Conservation (phyloP, 768 basidiomycete species). For the Tulasnella sp. region DNA sequence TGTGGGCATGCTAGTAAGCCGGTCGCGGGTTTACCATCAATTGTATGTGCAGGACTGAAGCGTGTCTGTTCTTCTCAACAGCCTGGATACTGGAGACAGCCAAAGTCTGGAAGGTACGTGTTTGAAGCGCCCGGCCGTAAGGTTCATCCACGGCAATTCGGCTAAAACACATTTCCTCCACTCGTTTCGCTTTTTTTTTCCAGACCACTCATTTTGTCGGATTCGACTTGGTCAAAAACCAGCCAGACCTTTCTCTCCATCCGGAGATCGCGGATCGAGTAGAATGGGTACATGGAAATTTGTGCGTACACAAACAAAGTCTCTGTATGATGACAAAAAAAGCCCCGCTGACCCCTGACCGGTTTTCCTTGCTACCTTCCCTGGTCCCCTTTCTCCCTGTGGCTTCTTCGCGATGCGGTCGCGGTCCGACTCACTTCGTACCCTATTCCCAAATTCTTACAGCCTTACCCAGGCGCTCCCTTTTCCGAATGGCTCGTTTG, state of each 20-base stretch:
- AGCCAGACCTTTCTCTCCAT: constrained; percentile 14
- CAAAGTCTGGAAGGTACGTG: constrained; percentile 25
- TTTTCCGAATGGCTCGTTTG: constrained; percentile 16
- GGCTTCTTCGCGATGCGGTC: neutral
- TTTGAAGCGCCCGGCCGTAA: neutral
- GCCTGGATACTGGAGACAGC: constrained; percentile 17
- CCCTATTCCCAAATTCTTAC: neutral
- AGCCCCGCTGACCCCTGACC: neutral
- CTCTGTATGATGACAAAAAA: constrained; percentile 2
- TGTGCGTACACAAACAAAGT: constrained; percentile 17
- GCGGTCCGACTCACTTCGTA: neutral
- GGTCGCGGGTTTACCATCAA: neutral
- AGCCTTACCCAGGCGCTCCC: constrained; percentile 4
- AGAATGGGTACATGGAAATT: constrained; percentile 25
- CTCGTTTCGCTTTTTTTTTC: neutral
- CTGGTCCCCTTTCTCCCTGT: neutral
- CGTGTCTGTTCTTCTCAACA: neutral
- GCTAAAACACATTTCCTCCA: neutral
- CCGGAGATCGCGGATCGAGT: constrained; percentile 19
- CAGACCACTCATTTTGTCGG: constrained; percentile 24
- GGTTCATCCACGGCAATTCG: neutral
- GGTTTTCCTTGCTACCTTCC: neutral
- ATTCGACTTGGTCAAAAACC: constrained; percentile 20
- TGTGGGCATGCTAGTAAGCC: constrained; percentile 18
- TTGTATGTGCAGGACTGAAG: neutral